Evolutionary conservation across 1,139 yeast genomes (phyloP).

Genomic region (Candida pseudoviswanathii): DNA sequence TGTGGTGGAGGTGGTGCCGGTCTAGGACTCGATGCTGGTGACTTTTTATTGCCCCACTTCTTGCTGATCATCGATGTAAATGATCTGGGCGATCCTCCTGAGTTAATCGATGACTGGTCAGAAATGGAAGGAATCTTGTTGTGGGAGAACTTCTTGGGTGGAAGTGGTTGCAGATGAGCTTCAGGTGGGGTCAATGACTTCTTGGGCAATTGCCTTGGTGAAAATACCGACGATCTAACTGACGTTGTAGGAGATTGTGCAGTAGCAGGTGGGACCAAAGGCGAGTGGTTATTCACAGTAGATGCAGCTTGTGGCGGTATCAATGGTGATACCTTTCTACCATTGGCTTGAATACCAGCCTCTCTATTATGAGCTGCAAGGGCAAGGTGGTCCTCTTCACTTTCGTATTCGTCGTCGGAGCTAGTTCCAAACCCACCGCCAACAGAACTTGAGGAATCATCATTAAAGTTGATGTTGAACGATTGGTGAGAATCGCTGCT

Average conservation of each 20-base stretch:
- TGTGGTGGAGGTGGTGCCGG: conserved; percentile 13
- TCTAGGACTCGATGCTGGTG: conserved; percentile 9
- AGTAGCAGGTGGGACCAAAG: not conserved
- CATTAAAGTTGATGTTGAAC: conserved; percentile 41
- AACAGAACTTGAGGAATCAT: conserved; percentile 27
- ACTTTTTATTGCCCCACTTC: conserved; percentile 18
- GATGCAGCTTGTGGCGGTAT: conserved; percentile 12
- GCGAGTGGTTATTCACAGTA: conserved; percentile 2
- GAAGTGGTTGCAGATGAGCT: conserved; percentile 9
- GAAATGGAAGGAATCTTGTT: conserved; percentile 28
- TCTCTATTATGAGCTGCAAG: conserved; percentile 9
- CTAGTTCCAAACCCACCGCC: conserved; percentile 37
- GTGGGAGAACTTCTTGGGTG: conserved; percentile 27
- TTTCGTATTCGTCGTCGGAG: conserved; percentile 27
- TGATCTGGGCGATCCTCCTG: conserved; percentile 29
- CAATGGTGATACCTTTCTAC: conserved; percentile 1
- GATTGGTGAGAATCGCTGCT: conserved; percentile 47
- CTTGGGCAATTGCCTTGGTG: conserved; percentile 3
- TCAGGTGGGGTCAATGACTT: conserved; percentile 2
- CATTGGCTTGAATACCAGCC: not conserved
- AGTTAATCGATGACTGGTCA: conserved; percentile 21
- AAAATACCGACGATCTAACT: conserved; percentile 3
- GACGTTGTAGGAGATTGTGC: conserved; percentile 2
- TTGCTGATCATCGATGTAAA: conserved; percentile 34
- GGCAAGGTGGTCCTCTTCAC: conserved; percentile 13